Evolutionary conservation across 2,329 filamentous ascomycete species (phyloP).

Genomic region (Penicillium glabrum): DNA sequence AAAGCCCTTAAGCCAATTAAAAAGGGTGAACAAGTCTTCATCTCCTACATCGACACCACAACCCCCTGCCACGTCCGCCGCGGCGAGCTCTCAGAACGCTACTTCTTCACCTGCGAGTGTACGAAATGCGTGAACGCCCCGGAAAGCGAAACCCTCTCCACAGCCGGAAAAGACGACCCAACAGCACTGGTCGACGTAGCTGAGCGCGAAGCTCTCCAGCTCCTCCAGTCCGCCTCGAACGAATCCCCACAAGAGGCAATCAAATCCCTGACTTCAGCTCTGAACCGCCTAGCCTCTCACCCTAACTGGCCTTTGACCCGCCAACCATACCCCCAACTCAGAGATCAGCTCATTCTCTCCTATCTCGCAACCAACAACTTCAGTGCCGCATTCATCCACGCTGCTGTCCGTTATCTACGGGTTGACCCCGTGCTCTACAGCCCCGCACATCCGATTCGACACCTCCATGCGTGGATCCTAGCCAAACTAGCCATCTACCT

Average conservation of each 20-base stretch:
- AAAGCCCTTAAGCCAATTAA: conserved; percentile 55
- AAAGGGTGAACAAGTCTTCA: conserved; percentile 58
- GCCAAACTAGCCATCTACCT: conserved; percentile 31
- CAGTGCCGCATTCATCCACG: conserved; percentile 51
- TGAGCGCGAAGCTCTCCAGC: conserved; percentile 22
- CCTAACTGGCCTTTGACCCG: conserved; percentile 49
- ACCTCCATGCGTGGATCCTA: conserved; percentile 46
- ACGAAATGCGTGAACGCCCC: conserved; percentile 44
- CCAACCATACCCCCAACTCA: conserved; percentile 56
- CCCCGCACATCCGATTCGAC: conserved; percentile 54
- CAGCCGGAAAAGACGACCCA: neutral
- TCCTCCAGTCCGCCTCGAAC: conserved; percentile 25
- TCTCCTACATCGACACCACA: conserved; percentile 62
- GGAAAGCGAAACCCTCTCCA: conserved; percentile 18
- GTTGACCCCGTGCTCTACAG: conserved; percentile 55
- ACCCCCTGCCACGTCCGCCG: conserved; percentile 53
- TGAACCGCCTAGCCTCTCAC: conserved; percentile 43
- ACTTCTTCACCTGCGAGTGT: conserved; percentile 61
- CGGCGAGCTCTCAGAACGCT: conserved; percentile 53
- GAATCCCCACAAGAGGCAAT: conserved; percentile 30
- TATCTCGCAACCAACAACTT: conserved; percentile 47
- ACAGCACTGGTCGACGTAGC: conserved; percentile 14
- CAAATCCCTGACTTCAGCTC: conserved; percentile 36
- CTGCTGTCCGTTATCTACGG: conserved; percentile 51
- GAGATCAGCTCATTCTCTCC: conserved; percentile 54